Percentiles rank a stretch among this genome's conserved stretches.
phyloP scores from a whole-genome alignment of 345 rosid species.

The Salix suchowensis region DNA sequence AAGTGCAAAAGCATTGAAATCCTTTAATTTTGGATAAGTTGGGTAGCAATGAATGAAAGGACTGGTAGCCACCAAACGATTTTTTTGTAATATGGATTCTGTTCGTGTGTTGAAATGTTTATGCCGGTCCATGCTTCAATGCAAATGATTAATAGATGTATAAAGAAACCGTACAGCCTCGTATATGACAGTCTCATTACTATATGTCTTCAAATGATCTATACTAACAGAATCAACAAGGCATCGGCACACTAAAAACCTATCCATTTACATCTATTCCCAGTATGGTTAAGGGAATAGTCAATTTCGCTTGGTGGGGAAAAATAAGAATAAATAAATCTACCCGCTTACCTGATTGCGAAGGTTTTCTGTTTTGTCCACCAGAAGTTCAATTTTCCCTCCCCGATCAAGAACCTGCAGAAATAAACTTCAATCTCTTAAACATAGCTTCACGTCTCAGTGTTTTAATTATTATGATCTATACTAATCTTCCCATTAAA shows the following conservation, averaged over 20 bases:
- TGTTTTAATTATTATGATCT: too few species aligned
- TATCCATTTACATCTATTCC: not conserved
- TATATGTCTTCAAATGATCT: not conserved
- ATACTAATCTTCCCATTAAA: not conserved
- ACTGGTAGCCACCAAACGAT: not conserved
- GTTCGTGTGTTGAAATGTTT: not conserved
- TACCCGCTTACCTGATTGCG: slow-evolving; percentile 63
- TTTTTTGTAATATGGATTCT: not conserved
- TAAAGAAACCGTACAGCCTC: not conserved
- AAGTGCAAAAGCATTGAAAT: not conserved
- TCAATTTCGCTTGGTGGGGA: not conserved
- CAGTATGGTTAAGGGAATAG: not conserved
- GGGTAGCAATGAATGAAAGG: not conserved
- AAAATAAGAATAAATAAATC: not conserved
- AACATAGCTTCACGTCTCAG: too few species aligned
- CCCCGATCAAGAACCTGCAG: slow-evolving; percentile 96
- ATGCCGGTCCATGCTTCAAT: not conserved
- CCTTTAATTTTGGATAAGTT: not conserved
- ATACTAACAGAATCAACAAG: too few species aligned
- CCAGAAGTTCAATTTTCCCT: slow-evolving; percentile 94
- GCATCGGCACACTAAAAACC: not conserved
- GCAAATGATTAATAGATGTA: not conserved
- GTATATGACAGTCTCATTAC: not conserved
- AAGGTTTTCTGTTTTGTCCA: slow-evolving; percentile 95
- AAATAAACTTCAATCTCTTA: not conserved